These are phyloP conservation scores for Aureobasidium sp. DNA, from an alignment of 2,329 filamentous ascomycete genomes.

Conservation along the genomic window DNA sequence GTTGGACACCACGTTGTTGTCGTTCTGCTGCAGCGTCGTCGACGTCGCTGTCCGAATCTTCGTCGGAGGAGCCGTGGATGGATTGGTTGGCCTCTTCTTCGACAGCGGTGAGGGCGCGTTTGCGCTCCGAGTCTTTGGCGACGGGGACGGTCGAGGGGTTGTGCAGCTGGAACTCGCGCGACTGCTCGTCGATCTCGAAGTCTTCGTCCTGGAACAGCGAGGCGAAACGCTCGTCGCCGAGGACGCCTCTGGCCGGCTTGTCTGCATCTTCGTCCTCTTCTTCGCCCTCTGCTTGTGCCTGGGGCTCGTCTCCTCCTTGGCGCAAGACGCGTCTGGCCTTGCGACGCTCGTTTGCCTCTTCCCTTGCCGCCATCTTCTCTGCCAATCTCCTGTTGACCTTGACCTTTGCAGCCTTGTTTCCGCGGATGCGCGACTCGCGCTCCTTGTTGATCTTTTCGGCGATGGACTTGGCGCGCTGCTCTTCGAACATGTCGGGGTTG, in stretches of 20 bases:
- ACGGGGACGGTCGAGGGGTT: conserved; percentile 68
- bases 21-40: conserved; percentile 19
- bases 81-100: conserved; percentile 50
- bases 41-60: conserved; percentile 28
- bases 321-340: conserved; percentile 43
- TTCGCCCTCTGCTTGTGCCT: conserved; percentile 16
- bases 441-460: conserved; percentile 96
- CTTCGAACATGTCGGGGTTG: conserved; percentile 89
- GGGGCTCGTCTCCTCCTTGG: conserved; percentile 48
- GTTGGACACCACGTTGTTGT: conserved; percentile 33
- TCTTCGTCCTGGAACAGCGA: conserved; percentile 88
- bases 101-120: conserved; percentile 47
- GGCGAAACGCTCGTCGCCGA: conserved; percentile 79
- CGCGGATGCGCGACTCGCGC: conserved; percentile 85
- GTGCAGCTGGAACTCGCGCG: conserved; percentile 74
- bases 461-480: conserved; percentile 82
- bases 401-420: conserved; percentile 69
- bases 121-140: conserved; percentile 27
- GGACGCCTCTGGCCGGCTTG: conserved; percentile 40
- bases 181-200: conserved; percentile 84
- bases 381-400: conserved; percentile 79
- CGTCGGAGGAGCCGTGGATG: conserved; percentile 26
- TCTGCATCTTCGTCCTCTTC: conserved; percentile 43
- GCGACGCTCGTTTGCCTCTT: conserved; percentile 53
- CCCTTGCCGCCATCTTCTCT: conserved; percentile 56